phyloP scores from a whole-genome alignment of 2,329 filamentous ascomycete genomes.

The Alternaria panax region DNA sequence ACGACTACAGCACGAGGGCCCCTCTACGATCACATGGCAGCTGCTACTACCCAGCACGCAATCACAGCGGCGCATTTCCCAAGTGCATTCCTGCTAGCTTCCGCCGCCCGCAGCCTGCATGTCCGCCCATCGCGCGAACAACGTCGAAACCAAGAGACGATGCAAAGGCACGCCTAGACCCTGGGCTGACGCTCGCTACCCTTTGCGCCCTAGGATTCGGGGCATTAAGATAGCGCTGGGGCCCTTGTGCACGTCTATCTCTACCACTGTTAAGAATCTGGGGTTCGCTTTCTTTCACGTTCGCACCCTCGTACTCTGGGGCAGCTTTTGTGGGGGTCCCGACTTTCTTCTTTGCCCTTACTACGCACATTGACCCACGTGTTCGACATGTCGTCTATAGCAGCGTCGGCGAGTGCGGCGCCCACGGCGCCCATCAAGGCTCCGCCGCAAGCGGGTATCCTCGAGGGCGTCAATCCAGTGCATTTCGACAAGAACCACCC shows the following conservation, averaged over 20 bases:
- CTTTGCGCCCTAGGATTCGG: constrained; percentile 3
- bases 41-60: neutral
- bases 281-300: neutral
- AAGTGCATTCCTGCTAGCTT: neutral
- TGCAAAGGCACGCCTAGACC: constrained; percentile 2
- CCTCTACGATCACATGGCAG: neutral
- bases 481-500: constrained; percentile 74
- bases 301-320: neutral
- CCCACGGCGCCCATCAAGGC: constrained; percentile 33
- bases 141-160: constrained; percentile 1
- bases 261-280: neutral
- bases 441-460: constrained; percentile 69
- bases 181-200: constrained; percentile 3
- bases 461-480: constrained; percentile 74
- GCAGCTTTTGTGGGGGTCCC: neutral
- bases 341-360: neutral
- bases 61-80: neutral
- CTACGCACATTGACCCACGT: neutral
- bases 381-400: constrained; percentile 36
- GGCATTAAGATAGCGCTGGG: neutral
- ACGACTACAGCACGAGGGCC: constrained; percentile 1
- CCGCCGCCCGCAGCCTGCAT: neutral
- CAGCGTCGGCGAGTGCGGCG: constrained; percentile 26
- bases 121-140: neutral
- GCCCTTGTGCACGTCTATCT: neutral